Percentiles rank a stretch among this genome's conserved stretches.
Conservation (phyloP, 495 filamentous ascomycete species). For the Penicillium silybi region DNA sequence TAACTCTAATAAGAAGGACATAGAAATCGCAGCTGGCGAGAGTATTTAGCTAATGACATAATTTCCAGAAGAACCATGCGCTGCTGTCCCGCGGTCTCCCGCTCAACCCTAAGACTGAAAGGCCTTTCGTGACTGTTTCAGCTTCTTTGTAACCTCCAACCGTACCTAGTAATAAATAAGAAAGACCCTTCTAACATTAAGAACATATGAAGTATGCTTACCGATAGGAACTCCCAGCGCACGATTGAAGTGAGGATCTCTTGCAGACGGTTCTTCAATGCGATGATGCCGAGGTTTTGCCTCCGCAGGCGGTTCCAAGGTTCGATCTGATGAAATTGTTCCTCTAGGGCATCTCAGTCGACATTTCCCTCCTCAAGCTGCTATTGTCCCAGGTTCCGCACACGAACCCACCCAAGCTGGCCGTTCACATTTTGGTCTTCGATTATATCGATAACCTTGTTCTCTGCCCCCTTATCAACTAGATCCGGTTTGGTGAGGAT, state of each 20-base stretch:
- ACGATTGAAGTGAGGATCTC: conserved; percentile 37
- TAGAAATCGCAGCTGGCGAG: too few species aligned
- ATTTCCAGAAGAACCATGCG: conserved; percentile 39
- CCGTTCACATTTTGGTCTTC: conserved; percentile 34
- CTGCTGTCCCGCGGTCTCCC: conserved; percentile 42
- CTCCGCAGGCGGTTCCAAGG: conserved; percentile 44
- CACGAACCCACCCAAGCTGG: conserved; percentile 53
- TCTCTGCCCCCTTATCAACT: conserved; percentile 45
- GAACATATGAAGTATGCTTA: too few species aligned
- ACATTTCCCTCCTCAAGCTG: conserved; percentile 10
- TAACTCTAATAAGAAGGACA: too few species aligned
- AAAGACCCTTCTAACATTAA: too few species aligned
- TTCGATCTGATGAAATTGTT: conserved; percentile 12
- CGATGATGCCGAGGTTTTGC: conserved; percentile 47
- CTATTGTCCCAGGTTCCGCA: conserved; percentile 49
- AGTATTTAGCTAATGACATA: too few species aligned
- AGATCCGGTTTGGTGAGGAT: conserved; percentile 62
- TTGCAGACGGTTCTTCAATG: conserved; percentile 35
- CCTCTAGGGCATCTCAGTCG: conserved; percentile 22
- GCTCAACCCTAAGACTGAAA: conserved; percentile 43
- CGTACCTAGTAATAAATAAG: too few species aligned
- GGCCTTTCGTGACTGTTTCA: conserved; percentile 26
- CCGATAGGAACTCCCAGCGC: conserved; percentile 48
- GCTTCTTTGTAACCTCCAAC: conserved; percentile 4
- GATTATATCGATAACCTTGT: conserved; percentile 43